phyloP scores from a whole-genome alignment of 306 rosid genomes.

The Vicia sativa region DNA sequence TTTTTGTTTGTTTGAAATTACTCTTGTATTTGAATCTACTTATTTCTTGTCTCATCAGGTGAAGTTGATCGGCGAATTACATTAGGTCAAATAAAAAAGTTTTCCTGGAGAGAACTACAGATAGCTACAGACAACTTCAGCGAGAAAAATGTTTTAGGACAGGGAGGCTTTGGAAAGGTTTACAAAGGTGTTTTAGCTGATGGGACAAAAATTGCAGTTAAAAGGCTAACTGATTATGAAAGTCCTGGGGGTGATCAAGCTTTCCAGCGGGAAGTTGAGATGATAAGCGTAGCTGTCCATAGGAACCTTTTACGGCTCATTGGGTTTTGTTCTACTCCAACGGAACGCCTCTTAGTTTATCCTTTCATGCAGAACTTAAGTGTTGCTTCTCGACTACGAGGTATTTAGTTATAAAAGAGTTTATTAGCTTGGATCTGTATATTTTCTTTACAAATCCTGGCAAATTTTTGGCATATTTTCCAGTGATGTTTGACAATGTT shows the following conservation, averaged over 20 bases:
- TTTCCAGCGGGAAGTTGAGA: conserved; percentile 94
- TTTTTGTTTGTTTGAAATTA: neutral
- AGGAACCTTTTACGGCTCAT: conserved; percentile 79
- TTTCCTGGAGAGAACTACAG: conserved; percentile 85
- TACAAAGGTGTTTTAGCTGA: conserved; percentile 83
- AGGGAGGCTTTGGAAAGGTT: conserved; percentile 97
- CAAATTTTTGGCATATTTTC: conserved; percentile 20
- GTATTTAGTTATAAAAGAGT: conserved; percentile 41
- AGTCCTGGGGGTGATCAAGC: conserved; percentile 92
- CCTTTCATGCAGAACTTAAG: conserved; percentile 95
- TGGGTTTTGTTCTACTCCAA: conserved; percentile 88
- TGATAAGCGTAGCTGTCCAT: conserved; percentile 96
- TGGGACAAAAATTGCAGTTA: conserved; percentile 81
- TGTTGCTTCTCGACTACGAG: conserved; percentile 88
- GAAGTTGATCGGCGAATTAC: conserved; percentile 87
- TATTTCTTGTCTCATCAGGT: conserved; percentile 47
- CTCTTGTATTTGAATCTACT: neutral
- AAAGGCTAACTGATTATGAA: conserved; percentile 75
- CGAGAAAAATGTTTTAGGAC: conserved; percentile 84
- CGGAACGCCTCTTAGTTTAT: conserved; percentile 89
- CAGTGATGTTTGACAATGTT: conserved; percentile 35
- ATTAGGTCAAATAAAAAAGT: conserved; percentile 81
- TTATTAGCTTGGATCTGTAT: neutral
- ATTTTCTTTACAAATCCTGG: neutral
- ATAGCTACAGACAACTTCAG: conserved; percentile 82